Percentiles rank a stretch among this genome's conserved stretches.
Evolutionary conservation across 2,329 filamentous ascomycete genomes (phyloP).

Genomic region (Conoideocrella luteorostrata): DNA sequence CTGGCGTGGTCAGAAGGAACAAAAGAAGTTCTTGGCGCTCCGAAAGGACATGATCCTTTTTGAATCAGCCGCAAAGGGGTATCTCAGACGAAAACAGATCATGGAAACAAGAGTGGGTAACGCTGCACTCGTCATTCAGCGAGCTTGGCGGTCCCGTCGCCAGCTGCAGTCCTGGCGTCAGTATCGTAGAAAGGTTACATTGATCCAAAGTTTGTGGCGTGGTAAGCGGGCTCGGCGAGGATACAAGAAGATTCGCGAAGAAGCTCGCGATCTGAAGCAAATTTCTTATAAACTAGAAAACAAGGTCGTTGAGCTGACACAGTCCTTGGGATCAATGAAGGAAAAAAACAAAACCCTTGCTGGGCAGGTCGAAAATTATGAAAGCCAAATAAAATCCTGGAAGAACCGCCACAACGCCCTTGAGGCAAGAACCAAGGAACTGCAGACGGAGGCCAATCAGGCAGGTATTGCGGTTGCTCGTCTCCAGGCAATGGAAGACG

Average conservation of each 20-base stretch:
- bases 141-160: constrained; percentile 76
- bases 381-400: constrained; percentile 93
- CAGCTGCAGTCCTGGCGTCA: constrained; percentile 77
- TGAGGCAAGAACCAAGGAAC: constrained; percentile 83
- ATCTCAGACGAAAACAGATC: constrained; percentile 81
- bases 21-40: constrained; percentile 71
- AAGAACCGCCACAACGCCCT: constrained; percentile 85
- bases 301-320: constrained; percentile 97
- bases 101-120: constrained; percentile 92
- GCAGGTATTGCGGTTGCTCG: constrained; percentile 91
- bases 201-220: constrained; percentile 90
- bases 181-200: constrained; percentile 81
- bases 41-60: constrained; percentile 80
- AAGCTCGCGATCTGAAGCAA: constrained; percentile 96
- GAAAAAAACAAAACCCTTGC: constrained; percentile 86
- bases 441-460: constrained; percentile 95
- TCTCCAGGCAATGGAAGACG: constrained; percentile 84
- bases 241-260: constrained; percentile 89
- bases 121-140: constrained; percentile 83
- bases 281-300: constrained; percentile 99
- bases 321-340: constrained; percentile 87
- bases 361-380: constrained; percentile 89
- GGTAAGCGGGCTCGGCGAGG: constrained; percentile 71
- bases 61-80: constrained; percentile 87
- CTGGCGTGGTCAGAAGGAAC: constrained; percentile 88